Percentiles rank a stretch among this genome's conserved stretches.
phyloP scores from a whole-genome alignment of 345 rosid species.

The Eutrema heterophyllum region DNA sequence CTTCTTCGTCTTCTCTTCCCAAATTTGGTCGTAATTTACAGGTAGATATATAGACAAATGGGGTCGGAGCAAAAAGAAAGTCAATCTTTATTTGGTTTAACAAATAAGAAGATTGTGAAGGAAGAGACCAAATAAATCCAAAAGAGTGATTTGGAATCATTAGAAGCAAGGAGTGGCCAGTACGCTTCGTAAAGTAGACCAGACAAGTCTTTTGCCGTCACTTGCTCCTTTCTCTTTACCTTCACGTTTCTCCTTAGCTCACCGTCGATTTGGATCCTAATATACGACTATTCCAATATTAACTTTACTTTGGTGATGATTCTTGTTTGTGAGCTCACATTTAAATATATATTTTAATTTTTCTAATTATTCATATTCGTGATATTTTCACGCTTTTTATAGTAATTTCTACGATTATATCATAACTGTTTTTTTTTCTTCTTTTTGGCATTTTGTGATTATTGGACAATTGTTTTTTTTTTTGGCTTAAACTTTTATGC shows the following conservation, averaged over 20 bases:
- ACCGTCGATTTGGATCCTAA: background rate
- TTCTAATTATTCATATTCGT: too few species aligned
- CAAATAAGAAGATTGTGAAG: background rate
- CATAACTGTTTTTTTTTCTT: too few species aligned
- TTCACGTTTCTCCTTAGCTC: constrained; percentile 29
- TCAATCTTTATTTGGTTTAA: constrained; percentile 1
- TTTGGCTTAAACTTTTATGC: too few species aligned
- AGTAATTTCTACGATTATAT: too few species aligned
- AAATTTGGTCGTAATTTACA: background rate
- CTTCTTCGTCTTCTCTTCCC: constrained; percentile 1
- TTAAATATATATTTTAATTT: background rate
- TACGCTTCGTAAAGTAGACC: constrained; percentile 14
- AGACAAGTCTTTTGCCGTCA: constrained; percentile 8
- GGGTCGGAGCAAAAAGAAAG: background rate
- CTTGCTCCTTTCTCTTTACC: constrained; percentile 2
- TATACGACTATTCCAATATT: background rate
- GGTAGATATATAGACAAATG: constrained; percentile 3
- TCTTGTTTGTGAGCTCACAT: background rate
- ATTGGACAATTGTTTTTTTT: too few species aligned
- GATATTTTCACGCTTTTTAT: too few species aligned
- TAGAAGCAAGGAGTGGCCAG: constrained; percentile 25
- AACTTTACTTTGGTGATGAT: background rate
- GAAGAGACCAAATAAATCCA: constrained; percentile 16
- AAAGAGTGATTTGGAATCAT: constrained; percentile 29
- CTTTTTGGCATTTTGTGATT: too few species aligned